Conservation (phyloP, 169 alveolate genomes). For the Ophryocystis elektroscirrha region DNA sequence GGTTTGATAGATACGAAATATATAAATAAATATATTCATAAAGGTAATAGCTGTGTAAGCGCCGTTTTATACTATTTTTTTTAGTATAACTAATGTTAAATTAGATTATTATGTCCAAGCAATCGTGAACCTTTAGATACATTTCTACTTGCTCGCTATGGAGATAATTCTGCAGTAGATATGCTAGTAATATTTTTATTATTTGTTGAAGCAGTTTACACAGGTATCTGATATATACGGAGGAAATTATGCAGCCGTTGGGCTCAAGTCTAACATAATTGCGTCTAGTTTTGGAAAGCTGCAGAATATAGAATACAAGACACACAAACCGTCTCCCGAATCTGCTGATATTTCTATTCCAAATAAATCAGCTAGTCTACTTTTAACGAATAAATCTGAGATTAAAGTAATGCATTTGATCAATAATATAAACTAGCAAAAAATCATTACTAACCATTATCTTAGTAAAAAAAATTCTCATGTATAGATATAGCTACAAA, state of each 20-base stretch:
- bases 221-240: constrained; percentile 21
- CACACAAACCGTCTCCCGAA: background rate
- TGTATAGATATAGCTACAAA: too few relatives aligned
- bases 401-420: too few relatives aligned
- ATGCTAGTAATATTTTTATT: too few relatives aligned
- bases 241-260: constrained; percentile 14
- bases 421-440: too few relatives aligned
- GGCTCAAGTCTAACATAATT: constrained; percentile 4
- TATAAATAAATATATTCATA: too few relatives aligned
- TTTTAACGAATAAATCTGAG: background rate
- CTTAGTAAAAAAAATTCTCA: too few relatives aligned
- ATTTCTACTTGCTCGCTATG: constrained; percentile 3
- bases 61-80: background rate
- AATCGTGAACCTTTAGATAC: constrained; percentile 1
- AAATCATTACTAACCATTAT: too few relatives aligned
- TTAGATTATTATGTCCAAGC: constrained; percentile 1
- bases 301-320: constrained; percentile 1
- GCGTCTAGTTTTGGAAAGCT: constrained; percentile 21
- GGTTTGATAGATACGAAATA: too few relatives aligned
- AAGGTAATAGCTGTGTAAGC: background rate
- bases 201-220: too few relatives aligned
- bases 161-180: constrained; percentile 6
- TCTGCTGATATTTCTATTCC: too few relatives aligned
- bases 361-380: too few relatives aligned
- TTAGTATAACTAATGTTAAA: background rate